Evolutionary conservation across 2,329 filamentous ascomycete species (phyloP), one percentile per base, ranked within the genome.

Genomic region (Mariannaea elegans): DNA sequence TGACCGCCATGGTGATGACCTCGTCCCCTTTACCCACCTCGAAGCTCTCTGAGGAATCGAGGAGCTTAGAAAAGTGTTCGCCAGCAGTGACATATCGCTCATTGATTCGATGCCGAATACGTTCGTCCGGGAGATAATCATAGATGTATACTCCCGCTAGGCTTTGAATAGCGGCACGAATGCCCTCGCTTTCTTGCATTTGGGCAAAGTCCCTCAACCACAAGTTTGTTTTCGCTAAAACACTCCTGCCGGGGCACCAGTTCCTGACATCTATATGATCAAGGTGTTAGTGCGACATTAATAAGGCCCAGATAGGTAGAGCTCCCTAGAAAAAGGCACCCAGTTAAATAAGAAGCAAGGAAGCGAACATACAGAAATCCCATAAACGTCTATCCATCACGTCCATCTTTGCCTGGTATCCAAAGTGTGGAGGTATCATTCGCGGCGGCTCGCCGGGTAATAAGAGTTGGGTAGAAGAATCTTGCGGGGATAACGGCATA

Each of bases 91-190:
- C 38, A 56, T 77, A 78, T 18, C 71, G 69, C 10, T 71, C 53
- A 41, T 78, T 78, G 50, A 78, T 73, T 12, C 72, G 69, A 9
- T 64, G 64, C 14, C 71, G 69, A 12, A 79, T 65, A 5, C 60
- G 59, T 8, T 75, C 70, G 24, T 71, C 64, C 1, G 76, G 76
- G 14, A 73, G 56, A 31, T 79, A 80, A 55, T 80, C 77, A 55
- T 78, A 77, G 6, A 80, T 75, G 27, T 80, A 80, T 1, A 78
- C 73, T 2, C 76, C 77, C 3, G 77, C 76, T 2, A 80, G 68
- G 19, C 76, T 76, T 41, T 78, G 74, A n/a, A 80, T 77, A 6
- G 77, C 77, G 23, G 71, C 67, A 3, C 70, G 65, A 8, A 80
- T 74, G 18, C 76, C 76, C 13, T 65, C 58, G 23, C 70, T 72